Evolutionary conservation across 2,329 filamentous ascomycete genomes (phyloP), one percentile per base, ranked within the genome.

Genomic region (Metarhizium brunneum): DNA sequence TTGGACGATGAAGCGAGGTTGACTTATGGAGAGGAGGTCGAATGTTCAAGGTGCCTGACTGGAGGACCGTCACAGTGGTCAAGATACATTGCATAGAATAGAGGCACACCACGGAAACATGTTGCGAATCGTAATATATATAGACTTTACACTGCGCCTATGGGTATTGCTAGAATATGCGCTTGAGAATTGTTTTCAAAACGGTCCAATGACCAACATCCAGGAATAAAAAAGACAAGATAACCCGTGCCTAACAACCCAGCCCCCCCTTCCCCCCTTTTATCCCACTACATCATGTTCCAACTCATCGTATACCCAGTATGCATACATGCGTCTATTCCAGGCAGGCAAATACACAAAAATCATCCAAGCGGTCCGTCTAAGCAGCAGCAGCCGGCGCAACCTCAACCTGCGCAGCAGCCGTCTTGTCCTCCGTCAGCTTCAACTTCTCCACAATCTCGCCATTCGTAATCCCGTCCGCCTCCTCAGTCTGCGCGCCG

Each of bases 401-500:
- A 36, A 43, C 32, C 6, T 4, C 35, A 36, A 43, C 32, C 6
- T 4, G 13, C n/a, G 14, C 54, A 49, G 52, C 16, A 3, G 6
- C 57, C 49, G 58, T 57, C 52, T 62, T 63, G 53, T 64, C 62
- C 11, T 64, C 63, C 38, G 62, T 58, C 49, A 72, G 61, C 51
- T 64, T 65, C 18, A 72, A 60, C 57, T 69, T 69, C 61, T 69
- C 65, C 4, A 69, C 40, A 5, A 65, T 63, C 8, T 66, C 64
- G 40, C 64, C 62, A 45, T 63, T 68, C 14, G 65, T 56, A 6
- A 66, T 59, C 4, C 38, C 38, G 11, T 40, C 38, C 38, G 62
- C 49, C 13, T 64, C 66, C 8, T 67, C 67, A 0, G 63, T 64
- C 56, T 69, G 66, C 7, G 61, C 60, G 2, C 59, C 59, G 25